Base-by-base conservation (phyloP, 2,329 filamentous ascomycete genomes). In the Ophiostoma australiae region DNA sequence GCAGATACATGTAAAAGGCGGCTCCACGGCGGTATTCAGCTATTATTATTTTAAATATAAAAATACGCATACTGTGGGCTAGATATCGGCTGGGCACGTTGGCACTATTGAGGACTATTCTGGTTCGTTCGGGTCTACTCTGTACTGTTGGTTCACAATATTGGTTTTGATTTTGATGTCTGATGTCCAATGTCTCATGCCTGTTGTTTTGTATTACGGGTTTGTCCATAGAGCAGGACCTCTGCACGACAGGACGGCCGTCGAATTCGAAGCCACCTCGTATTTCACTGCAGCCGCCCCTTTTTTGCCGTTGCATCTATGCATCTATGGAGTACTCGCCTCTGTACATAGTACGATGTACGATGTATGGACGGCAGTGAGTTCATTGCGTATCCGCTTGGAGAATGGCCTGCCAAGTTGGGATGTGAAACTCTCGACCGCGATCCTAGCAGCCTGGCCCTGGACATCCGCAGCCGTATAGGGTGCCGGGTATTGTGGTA, bases 281-380 rank as follows among this genome's bases (percentile, higher is more conserved):
- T 58, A 58, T 27, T 58, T 27, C 3, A 58, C 23, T 13, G 23
- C 10, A 58, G 6, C n/a, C 7, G 52, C n/a, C 23, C 52, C 52
- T 58, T 58, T 23, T 58, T n/a, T 58, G 52, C 52, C n/a, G 52
- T 58, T 58, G 52, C 52, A 48, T 48, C 17, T 44, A n/a, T 31
- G 7, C 4, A 39, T 39, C 37, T 41, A 48, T 48, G 44, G 44
- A 5, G 17, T 48, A n/a, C 20, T n/a, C 20, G 6, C 4, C 1
- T 48, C 7, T n/a, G 44, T 39, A 39, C 37, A 3, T 3, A n/a
- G 44, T 48, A 48, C 13, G 6, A 11, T 17, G 44, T 31, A 31
- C 27, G 27, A 31, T 31, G 27, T 58, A 58, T 23, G 52, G n/a
- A 27, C n/a, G 52, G 23, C 23, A 23, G 52, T 13, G 23, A 27